Evolutionary conservation across 148 eudicot genomes (phyloP).

Genomic region (Mesembryanthemum crystallinum): DNA sequence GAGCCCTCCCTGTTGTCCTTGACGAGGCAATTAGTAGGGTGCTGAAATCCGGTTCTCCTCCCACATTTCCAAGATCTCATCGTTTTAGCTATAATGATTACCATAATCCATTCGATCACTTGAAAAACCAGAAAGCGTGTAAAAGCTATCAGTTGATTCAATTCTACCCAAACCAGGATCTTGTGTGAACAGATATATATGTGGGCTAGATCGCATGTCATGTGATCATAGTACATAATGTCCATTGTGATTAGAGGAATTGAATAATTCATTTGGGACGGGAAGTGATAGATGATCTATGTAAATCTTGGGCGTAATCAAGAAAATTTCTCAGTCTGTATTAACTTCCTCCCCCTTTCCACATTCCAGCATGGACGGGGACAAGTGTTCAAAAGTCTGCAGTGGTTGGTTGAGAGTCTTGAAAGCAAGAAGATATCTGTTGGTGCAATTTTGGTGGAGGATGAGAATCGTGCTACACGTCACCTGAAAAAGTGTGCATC

Average conservation of each 20-base stretch:
- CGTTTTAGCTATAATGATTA: neutral
- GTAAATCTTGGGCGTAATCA: neutral
- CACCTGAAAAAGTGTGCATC: conserved; percentile 78
- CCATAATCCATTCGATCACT: neutral
- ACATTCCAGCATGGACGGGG: conserved; percentile 76
- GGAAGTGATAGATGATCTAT: neutral
- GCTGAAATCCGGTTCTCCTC: neutral
- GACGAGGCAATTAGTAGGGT: neutral
- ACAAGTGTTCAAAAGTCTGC: conserved; percentile 65
- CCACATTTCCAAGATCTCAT: no score
- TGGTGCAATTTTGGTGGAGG: conserved; percentile 59
- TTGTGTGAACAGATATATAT: neutral
- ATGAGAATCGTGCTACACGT: conserved; percentile 58
- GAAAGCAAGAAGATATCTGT: conserved; percentile 44
- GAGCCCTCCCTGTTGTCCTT: neutral
- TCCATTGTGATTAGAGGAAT: neutral
- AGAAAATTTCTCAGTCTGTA: conserved; percentile 8
- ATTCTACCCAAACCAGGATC: neutral
- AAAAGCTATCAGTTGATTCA: neutral
- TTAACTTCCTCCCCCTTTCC: conserved; percentile 11
- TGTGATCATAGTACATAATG: no score
- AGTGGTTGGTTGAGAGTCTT: conserved; percentile 55
- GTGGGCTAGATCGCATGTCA: no score
- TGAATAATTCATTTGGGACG: neutral
- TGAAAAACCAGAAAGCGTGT: neutral